Base-by-base conservation (phyloP, 2,329 filamentous ascomycete genomes). In the Aspergillus sp. region DNA sequence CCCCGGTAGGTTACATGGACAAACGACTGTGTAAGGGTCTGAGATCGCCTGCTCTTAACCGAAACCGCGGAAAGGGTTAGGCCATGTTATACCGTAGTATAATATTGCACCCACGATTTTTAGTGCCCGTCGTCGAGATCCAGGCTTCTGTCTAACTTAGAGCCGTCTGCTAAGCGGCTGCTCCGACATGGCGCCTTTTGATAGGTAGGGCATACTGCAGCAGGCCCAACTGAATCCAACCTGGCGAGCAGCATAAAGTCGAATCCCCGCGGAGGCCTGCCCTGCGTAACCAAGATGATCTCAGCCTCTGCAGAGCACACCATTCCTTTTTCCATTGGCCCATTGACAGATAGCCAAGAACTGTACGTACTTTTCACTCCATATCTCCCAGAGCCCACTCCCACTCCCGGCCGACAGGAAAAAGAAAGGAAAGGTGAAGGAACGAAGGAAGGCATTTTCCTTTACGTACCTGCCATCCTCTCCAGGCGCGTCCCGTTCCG, bases 401-500 rank as follows among this genome's bases (percentile, higher is more conserved):
- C 27, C 27, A 31, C 27, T 31, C 27, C 27, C 27, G 3, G 3
- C 21, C 14, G 11, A 23, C 11, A 49, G 6, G 31, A 39, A 49
- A 49, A 23, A n/a, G 8, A 39, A 49, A 49, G 7, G 31, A 35
- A 49, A 48, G 9, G 37, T 5, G 31, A 37, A n/a, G 3, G 31
- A 9, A 23, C 6, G 8, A 37, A 15, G 35, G 35, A 37, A 37
- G 35, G 15, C 35, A 37, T n/a, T 37, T 31, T 31, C 27, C 27
- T 31, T 31, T 31, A 9, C 27, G 9, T 31, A 31, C 8, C 27
- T 8, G 9, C 27, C 27, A 24, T 17, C 23, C 7, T 27, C 7
- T 1, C 46, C 17, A 37, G 48, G 14, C 23, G 48, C 50, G 51
- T 31, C 46, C 46, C 46, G 54, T 50, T 33, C 54, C 54, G 47